These are phyloP conservation scores for Colletotrichum kahawae DNA, from an alignment of 2,329 filamentous ascomycete genomes.

Conservation along the genomic window DNA sequence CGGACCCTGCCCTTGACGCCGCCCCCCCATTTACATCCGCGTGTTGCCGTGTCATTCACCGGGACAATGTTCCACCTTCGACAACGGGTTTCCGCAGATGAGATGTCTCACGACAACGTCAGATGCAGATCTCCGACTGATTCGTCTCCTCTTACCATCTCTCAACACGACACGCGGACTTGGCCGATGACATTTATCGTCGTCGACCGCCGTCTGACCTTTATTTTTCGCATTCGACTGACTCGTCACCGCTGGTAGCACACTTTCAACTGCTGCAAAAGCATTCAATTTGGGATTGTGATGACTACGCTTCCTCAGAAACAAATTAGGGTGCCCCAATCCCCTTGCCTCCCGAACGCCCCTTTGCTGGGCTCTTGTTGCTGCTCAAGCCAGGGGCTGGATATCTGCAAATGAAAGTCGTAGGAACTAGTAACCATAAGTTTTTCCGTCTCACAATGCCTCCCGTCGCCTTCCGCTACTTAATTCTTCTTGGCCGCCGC, in stretches of 20 bases:
- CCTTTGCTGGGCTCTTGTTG: not conserved
- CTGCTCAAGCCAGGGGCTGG: constrained; percentile 10
- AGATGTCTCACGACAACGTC: not conserved
- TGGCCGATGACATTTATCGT: not conserved
- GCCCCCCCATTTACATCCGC: not conserved
- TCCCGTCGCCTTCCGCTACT: not conserved
- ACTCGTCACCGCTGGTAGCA: not conserved
- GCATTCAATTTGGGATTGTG: constrained; percentile 11
- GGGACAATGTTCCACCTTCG: not conserved
- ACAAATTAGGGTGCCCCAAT: constrained; percentile 15
- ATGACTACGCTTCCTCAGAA: constrained; percentile 17
- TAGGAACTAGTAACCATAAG: not conserved
- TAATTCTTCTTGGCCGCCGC: constrained; percentile 40
- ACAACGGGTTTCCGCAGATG: not conserved
- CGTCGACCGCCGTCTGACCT: not conserved
- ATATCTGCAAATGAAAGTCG: constrained; percentile 22
- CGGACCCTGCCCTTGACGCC: not conserved
- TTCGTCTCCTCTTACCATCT: not conserved
- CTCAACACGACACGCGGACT: not conserved
- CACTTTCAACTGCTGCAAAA: not conserved
- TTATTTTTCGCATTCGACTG: not conserved
- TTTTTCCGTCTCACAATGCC: not conserved
- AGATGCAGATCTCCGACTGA: not conserved
- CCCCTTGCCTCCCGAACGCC: constrained; percentile 12
- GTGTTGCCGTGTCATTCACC: not conserved